Evolutionary conservation across 306 rosid species (phyloP).

Genomic region (Cicer arietinum): DNA sequence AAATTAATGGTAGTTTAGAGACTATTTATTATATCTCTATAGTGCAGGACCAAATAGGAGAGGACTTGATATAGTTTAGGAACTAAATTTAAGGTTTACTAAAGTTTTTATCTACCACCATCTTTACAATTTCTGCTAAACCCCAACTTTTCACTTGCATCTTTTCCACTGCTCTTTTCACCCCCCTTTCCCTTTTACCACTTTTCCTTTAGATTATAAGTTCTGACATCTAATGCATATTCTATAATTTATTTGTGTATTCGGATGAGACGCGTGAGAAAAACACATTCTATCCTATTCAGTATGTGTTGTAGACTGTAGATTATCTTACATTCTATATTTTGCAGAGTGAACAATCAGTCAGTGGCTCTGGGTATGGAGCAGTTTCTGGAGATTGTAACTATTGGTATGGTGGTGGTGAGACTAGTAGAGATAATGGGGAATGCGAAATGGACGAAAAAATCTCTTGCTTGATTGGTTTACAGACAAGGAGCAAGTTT

Average conservation of each 20-base stretch:
- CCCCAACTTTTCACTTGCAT: background rate
- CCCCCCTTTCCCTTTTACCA: background rate
- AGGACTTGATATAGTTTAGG: background rate
- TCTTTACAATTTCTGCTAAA: background rate
- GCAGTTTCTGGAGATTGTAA: conserved; percentile 32
- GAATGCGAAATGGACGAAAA: conserved; percentile 50
- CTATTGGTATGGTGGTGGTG: conserved; percentile 39
- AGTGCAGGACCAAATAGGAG: background rate
- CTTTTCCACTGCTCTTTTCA: background rate
- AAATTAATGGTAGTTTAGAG: background rate
- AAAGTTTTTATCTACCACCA: background rate
- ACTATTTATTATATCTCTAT: no score
- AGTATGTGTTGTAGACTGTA: conserved; percentile 16
- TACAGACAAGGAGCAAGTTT: conserved; percentile 58
- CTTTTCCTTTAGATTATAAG: background rate
- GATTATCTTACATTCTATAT: conserved; percentile 9
- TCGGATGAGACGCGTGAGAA: background rate
- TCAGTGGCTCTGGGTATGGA: conserved; percentile 33
- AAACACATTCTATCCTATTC: background rate
- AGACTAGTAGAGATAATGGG: conserved; percentile 38
- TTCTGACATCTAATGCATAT: background rate
- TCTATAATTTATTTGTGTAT: conserved; percentile 2
- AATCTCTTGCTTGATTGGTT: conserved; percentile 60
- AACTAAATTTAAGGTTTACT: background rate
- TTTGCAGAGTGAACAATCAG: conserved; percentile 51